Base-by-base conservation (phyloP, 1,284 basidiomycete species). In the Ganoderma boninense region DNA sequence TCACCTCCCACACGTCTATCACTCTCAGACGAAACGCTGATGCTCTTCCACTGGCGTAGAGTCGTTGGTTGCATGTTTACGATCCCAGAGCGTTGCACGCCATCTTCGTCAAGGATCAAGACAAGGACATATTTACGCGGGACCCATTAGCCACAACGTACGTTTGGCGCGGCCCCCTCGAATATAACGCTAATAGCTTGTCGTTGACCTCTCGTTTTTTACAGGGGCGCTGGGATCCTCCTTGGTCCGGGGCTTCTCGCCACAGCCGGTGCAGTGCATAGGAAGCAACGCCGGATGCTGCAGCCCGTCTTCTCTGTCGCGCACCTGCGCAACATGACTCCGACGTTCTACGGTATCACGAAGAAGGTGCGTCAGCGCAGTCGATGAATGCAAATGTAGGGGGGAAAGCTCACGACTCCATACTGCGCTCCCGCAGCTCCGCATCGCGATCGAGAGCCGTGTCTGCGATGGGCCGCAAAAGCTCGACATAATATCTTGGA, bases 401-500 rank as follows among this genome's bases (percentile, higher is more conserved):
- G 18, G 13, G 43, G 14, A 43, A 16, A 43, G 14, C 43, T 43
- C 13, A 43, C 43, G 18, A 14, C 43, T 14, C 13, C 14, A 43
- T 43, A 43, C 43, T 16, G 38, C 38, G 38, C 38, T 38, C 4
- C 23, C 2, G n/a, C 26, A 52, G 49, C 49, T 57, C 56, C 56
- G 32, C 4, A 14, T 35, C 16, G 63, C 49, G 10, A 13, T 64
- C 14, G 63, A 64, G 63, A 29, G 18, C 8, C 65, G 65, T 16
- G 44, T 59, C 14, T 20, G n/a, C 20, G 52, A 43, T n/a, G 63
- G 63, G 11, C 52, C 38, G 7, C 35, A 35, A 18, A 74, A 73
- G n/a, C 44, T 81, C 42, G 77, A 80, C 63, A 52, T 81, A n/a
- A 69, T 75, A 18, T 60, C 62, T 3, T 80, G 77, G 75, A 74